A percentile compares a stretch with the other conserved stretches of the same genome.
Evolutionary conservation across 2,329 filamentous ascomycete genomes (phyloP).

Genomic region (Beauveria scarabaeidicola): DNA sequence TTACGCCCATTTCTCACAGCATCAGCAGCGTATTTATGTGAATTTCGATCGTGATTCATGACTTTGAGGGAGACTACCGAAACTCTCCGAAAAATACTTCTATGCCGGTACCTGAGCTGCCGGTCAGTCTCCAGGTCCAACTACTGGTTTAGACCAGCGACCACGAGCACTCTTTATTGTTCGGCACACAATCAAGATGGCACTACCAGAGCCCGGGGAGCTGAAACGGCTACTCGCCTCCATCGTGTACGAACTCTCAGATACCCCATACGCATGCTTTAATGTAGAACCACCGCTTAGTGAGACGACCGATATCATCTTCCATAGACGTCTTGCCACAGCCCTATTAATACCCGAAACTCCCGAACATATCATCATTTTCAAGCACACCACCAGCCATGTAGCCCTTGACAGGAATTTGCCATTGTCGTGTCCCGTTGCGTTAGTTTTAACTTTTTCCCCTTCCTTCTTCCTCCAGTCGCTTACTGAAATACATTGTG

Average conservation of each 20-base stretch:
- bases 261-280: neutral
- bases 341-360: neutral
- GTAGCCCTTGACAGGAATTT: neutral
- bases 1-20: neutral
- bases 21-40: no score
- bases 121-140: neutral
- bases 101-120: no score
- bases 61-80: neutral
- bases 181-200: neutral
- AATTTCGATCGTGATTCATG: neutral
- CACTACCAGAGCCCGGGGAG: neutral
- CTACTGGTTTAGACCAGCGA: neutral
- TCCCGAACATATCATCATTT: neutral
- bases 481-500: neutral
- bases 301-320: constrained; percentile 1
- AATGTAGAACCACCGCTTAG: neutral
- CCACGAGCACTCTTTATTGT: neutral
- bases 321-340: neutral
- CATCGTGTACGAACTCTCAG: neutral
- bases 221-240: neutral
- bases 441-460: neutral
- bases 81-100: neutral
- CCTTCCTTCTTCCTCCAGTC: no score
- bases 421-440: neutral
- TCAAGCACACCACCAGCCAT: neutral